Evolutionary conservation across 1,284 basidiomycete species (phyloP).

Genomic region (Moesziomyces parantarcticus): DNA sequence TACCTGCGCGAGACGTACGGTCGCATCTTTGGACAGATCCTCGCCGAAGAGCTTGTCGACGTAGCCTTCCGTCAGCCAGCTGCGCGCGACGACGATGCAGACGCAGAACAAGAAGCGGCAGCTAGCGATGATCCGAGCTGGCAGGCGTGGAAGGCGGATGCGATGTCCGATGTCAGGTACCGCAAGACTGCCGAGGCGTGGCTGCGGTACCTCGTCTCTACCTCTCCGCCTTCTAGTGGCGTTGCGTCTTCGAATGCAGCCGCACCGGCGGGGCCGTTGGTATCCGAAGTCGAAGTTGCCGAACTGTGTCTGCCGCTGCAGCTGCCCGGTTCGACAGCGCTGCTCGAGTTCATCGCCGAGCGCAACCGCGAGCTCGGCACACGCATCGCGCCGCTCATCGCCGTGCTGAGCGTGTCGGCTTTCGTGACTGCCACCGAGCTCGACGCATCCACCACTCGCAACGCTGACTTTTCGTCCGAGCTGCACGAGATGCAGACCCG

Average conservation of each 20-base stretch:
- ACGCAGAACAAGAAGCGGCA: background rate
- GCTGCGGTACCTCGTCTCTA: conserved; percentile 28
- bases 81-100: background rate
- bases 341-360: conserved; percentile 23
- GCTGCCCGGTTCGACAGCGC: background rate
- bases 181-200: conserved; percentile 36
- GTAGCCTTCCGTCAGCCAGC: conserved; percentile 2
- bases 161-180: conserved; percentile 15
- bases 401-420: conserved; percentile 7
- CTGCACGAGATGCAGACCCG: conserved; percentile 28
- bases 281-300: conserved; percentile 17
- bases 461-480: conserved; percentile 18
- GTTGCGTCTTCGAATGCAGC: background rate
- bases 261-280: conserved; percentile 8
- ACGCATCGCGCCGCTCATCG: conserved; percentile 15
- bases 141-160: conserved; percentile 16
- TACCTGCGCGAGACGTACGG: conserved; percentile 35
- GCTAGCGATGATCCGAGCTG: conserved; percentile 10
- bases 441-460: background rate
- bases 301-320: conserved; percentile 21
- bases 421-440: conserved; percentile 4
- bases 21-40: conserved; percentile 22
- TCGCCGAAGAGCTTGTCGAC: conserved; percentile 32
- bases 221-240: conserved; percentile 9
- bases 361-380: conserved; percentile 11